Base-by-base conservation (phyloP, 345 rosid genomes). In the Eutrema heterophyllum region DNA sequence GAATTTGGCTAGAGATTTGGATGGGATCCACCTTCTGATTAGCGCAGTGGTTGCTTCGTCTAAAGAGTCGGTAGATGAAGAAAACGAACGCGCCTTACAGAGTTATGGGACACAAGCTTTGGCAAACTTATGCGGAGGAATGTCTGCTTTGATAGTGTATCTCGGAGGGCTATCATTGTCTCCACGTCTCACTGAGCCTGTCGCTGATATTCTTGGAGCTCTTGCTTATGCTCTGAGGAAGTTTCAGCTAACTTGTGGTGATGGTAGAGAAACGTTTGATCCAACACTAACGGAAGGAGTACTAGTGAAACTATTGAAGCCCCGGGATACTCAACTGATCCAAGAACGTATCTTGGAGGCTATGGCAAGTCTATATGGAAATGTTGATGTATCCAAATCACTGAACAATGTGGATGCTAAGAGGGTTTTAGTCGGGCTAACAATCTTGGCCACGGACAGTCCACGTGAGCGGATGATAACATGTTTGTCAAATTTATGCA, bases 341-440 rank as follows among this genome's bases (percentile, higher is more conserved):
- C 96, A 91, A 74, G 92, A 93, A 81, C 94, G 94, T 75, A 67
- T 89, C 39, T 86, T 93, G 64, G 96, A 90, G 84, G 96, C 96
- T 35, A 89, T 93, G 98, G 89, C 83, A 41, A 91, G 97, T 77
- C 81, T 93, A 30, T 91, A 83, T 70, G 89, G 94, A 49, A 90
- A 90, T 68, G 65, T 16, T 71, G 66, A 73, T 80, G 76, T 93
- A 24, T 81, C 87, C 29, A 64, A 70, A 67, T 73, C 78, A 72
- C 73, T 93, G 16, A 67, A 76, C 64, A 83, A 86, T 66, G 86
- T 89, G 53, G 98, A 93, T 27, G 85, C 90, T 38, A 93, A 90
- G 84, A 83, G 76, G 81, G 85, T 81, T 73, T 87, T 93, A 64
- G 79, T 90, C 40, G 86, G 89, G 64, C 88, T 93, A 36, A 86